Base-by-base conservation (phyloP, 1,139 yeast species). In the Torulaspora pretoriensis region DNA sequence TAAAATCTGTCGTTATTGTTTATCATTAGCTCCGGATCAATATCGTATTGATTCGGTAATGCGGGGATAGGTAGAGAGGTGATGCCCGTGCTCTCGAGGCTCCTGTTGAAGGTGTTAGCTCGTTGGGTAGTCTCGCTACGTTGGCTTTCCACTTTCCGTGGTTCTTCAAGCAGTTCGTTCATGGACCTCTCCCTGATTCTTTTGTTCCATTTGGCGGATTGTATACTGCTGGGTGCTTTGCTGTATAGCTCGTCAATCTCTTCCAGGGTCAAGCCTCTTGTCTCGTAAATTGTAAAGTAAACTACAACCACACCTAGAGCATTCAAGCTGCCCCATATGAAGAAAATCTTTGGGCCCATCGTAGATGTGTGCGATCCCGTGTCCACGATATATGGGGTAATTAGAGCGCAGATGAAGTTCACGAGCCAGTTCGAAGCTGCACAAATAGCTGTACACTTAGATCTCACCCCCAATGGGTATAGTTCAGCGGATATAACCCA, bases 401-500 rank as follows among this genome's bases (percentile, higher is more conserved):
- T 78, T 69, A 81, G 77, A 1, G 89, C 83, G 67, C 85, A 82
- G 48, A 80, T 75, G 72, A 85, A 85, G 60, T 88, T 88, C 70
- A 81, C 80, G 36, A 83, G 51, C 95, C 95, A 86, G 69, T 85
- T 86, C 28, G 85, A 78, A 23, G 86, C 85, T 22, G 84, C 78
- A 42, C 90, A 82, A 42, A 86, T 69, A 36, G 90, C 81, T 72
- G 86, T 83, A 49, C 88, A 87, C 70, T 83, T 82, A 27, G 90
- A 78, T 69, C 92, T 78, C 53, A 85, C 81, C 59, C 90, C 79
- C 53, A 84, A 72, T 43, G 95, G 90, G 67, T 79, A 86, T 35
- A 84, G 72, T 68, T 87, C 96, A 31, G 92, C 82, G 44, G 82
- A 77, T 56, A 84, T 80, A 46, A 83, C 83, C 77, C 80, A 88